phyloP scores from a whole-genome alignment of 768 basidiomycete genomes.

The Boletus rufocinnamomeus region DNA sequence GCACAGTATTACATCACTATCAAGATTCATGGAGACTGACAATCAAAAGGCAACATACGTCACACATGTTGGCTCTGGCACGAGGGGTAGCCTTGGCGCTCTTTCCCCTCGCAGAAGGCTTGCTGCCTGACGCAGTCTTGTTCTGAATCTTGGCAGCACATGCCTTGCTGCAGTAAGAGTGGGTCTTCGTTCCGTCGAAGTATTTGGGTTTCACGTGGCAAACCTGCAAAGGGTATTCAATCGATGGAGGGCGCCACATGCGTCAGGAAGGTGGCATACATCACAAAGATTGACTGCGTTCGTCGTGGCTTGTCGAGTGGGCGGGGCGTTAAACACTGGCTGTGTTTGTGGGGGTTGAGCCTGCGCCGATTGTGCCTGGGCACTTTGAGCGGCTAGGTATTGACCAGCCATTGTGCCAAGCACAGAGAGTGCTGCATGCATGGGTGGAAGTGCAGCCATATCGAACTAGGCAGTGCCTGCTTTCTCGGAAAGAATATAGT shows the following conservation, averaged over 20 bases:
- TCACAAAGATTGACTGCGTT: constrained; percentile 48
- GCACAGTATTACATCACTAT: constrained; percentile 11
- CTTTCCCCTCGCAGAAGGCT: constrained; percentile 32
- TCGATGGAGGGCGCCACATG: constrained; percentile 7
- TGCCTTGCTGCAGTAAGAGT: constrained; percentile 59
- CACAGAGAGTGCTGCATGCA: constrained; percentile 39
- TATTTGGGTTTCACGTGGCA: constrained; percentile 60
- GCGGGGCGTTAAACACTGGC: constrained; percentile 15
- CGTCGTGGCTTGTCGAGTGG: constrained; percentile 23
- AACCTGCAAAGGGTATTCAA: constrained; percentile 36
- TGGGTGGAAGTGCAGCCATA: constrained; percentile 36
- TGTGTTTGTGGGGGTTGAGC: constrained; percentile 28
- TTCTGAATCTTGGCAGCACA: constrained; percentile 52
- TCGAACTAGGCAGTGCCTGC: constrained; percentile 15
- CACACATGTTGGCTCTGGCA: constrained; percentile 45
- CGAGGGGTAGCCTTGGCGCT: constrained; percentile 27
- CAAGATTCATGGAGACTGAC: not conserved
- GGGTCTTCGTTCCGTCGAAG: constrained; percentile 54
- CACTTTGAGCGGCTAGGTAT: constrained; percentile 35
- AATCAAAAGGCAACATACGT: constrained; percentile 40
- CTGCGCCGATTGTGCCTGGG: constrained; percentile 31
- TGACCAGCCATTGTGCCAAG: constrained; percentile 40
- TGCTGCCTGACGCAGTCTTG: constrained; percentile 26
- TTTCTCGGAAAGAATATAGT: constrained; percentile 11
- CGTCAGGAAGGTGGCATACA: constrained; percentile 37